A percentile compares a stretch with the other conserved stretches of the same genome.
These are phyloP conservation scores for Tylopilus plumbeoviolaceoides DNA, from an alignment of 768 basidiomycete species.

Conservation along the genomic window DNA sequence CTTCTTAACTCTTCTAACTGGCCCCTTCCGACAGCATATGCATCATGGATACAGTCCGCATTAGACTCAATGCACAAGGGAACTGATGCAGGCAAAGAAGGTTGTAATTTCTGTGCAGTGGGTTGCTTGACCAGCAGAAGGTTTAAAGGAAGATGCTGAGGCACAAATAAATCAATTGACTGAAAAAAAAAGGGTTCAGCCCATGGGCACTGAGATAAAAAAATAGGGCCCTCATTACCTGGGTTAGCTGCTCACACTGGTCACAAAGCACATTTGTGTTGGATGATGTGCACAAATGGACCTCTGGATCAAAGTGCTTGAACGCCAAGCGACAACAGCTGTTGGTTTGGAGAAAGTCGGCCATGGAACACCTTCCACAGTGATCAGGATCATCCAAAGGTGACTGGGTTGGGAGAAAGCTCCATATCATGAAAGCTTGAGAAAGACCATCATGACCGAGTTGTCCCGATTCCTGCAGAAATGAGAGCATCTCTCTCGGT, in stretches of 20 bases:
- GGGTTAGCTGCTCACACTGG: neutral
- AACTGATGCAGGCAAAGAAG: too few species aligned
- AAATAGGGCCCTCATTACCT: neutral
- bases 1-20: too few species aligned
- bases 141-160: too few species aligned
- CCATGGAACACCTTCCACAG: neutral
- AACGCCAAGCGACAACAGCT: neutral
- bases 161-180: too few species aligned
- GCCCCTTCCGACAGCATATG: too few species aligned
- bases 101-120: too few species aligned
- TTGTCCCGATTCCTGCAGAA: conserved; percentile 14
- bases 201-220: too few species aligned
- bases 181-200: too few species aligned
- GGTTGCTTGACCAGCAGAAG: too few species aligned
- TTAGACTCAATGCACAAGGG: neutral
- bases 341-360: neutral
- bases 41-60: too few species aligned
- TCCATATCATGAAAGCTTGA: conserved; percentile 2
- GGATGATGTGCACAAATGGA: neutral
- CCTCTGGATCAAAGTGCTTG: neutral
- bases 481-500: conserved; percentile 1
- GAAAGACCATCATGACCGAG: conserved; percentile 9
- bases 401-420: neutral
- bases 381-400: neutral
- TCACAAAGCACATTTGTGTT: neutral